phyloP scores from a whole-genome alignment of 768 basidiomycete species.

The Mycena rebaudengoi region DNA sequence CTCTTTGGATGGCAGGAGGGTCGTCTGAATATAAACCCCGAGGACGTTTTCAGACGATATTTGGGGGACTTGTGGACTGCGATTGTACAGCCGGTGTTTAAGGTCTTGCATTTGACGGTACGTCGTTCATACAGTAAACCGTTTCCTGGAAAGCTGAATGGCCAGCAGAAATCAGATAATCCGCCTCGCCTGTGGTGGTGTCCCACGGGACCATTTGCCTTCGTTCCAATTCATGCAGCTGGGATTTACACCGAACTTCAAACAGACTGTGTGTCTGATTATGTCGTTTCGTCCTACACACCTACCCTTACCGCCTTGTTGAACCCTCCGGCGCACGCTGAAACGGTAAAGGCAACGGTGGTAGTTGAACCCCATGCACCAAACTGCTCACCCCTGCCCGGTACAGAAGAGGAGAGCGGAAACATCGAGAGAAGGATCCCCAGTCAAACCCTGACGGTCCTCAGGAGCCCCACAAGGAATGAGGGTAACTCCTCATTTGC shows the following conservation, averaged over 20 bases:
- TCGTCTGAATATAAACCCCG: not conserved
- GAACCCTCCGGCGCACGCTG: not conserved
- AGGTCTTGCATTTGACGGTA: not conserved
- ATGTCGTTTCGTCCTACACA: conserved; percentile 25
- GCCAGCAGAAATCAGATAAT: not conserved
- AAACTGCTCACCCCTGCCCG: not conserved
- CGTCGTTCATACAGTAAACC: not conserved
- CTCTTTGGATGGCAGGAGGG: not conserved
- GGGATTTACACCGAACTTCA: not conserved
- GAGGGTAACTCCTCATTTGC: conserved; percentile 3
- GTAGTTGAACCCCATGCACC: conserved; percentile 2
- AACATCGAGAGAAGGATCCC: not conserved
- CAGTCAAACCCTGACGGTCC: not conserved
- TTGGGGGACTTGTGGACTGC: not conserved
- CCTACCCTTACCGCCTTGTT: conserved; percentile 20
- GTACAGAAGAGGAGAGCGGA: not conserved
- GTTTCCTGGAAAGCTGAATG: not conserved
- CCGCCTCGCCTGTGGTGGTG: conserved; percentile 4
- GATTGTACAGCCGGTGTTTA: not conserved
- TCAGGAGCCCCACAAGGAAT: not conserved
- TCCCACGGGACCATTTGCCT: not conserved
- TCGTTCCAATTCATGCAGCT: too few species aligned
- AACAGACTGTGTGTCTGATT: conserved; percentile 10
- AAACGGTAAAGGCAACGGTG: not conserved
- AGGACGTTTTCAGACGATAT: not conserved